Conservation (phyloP, 73 alveolate species). For the Blepharisma japonicum region DNA sequence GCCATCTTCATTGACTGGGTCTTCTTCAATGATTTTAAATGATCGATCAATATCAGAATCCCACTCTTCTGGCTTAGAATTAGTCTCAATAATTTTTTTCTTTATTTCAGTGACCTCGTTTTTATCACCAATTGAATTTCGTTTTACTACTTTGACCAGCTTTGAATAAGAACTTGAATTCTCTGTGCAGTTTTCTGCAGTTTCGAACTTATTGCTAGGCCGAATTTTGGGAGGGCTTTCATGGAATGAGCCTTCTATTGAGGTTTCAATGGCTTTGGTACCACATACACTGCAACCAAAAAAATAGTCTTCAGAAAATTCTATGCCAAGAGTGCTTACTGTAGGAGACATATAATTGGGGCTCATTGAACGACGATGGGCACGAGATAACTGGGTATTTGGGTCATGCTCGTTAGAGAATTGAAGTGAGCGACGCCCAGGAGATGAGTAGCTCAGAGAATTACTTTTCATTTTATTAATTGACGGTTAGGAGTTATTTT, state of each 20-base stretch:
- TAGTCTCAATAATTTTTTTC: no score
- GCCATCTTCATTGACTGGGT: no score
- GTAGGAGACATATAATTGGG: constrained; percentile 19
- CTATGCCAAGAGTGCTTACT: not conserved
- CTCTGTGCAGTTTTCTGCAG: constrained; percentile 17
- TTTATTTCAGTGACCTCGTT: not conserved
- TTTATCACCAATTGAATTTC: not conserved
- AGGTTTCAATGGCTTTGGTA: constrained; percentile 13
- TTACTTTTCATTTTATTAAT: no score
- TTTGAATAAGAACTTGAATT: not conserved
- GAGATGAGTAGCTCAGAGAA: no score
- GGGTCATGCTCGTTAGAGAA: no score
- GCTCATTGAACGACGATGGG: not conserved
- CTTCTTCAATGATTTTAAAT: no score
- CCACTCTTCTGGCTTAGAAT: no score
- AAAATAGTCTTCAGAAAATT: not conserved
- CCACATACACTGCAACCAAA: constrained; percentile 23
- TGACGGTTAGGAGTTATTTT: no score
- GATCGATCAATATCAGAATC: no score
- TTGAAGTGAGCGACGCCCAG: no score
- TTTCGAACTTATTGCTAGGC: not conserved
- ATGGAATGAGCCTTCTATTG: not conserved
- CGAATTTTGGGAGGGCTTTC: constrained; percentile 26
- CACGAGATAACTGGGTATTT: not conserved
- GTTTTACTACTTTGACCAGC: not conserved